Conservation (phyloP, 2,329 filamentous ascomycete species). For the Aspergillus eucalypticola region DNA sequence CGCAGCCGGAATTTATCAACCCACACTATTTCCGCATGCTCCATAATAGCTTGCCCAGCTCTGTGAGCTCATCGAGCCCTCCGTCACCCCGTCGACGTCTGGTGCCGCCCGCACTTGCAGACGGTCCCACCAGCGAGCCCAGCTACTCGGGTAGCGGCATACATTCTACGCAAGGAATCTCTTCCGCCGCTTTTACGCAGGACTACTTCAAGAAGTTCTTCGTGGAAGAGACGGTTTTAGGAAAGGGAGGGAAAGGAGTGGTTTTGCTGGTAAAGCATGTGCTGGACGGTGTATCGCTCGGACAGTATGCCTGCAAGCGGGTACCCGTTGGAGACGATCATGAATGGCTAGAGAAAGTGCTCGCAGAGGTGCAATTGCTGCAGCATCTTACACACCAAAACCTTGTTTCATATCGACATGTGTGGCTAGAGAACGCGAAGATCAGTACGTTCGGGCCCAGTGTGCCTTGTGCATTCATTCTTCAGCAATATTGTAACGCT, state of each 20-base stretch:
- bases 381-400: conserved; percentile 93
- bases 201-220: conserved; percentile 95
- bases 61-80: conserved; percentile 46
- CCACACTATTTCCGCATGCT: conserved; percentile 97
- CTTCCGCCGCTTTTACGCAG: conserved; percentile 81
- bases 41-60: conserved; percentile 58
- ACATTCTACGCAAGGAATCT: conserved; percentile 67
- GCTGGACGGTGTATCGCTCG: conserved; percentile 83
- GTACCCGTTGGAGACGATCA: conserved; percentile 95
- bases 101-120: conserved; percentile 49
- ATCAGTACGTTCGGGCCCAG: conserved; percentile 84
- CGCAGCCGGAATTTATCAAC: conserved; percentile 71
- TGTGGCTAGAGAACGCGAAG: conserved; percentile 89
- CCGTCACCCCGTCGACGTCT: conserved; percentile 53
- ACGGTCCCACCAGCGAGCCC: conserved; percentile 50
- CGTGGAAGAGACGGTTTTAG: conserved; percentile 80
- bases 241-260: conserved; percentile 89
- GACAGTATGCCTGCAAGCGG: conserved; percentile 93
- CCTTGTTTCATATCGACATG: conserved; percentile 92
- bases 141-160: conserved; percentile 52
- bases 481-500: conserved; percentile 95
- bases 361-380: conserved; percentile 89
- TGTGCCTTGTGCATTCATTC: conserved; percentile 92
- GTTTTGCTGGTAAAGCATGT: conserved; percentile 92
- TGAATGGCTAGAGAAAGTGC: conserved; percentile 89